phyloP scores from a whole-genome alignment of 768 basidiomycete genomes.

The Termitomyces sp. region DNA sequence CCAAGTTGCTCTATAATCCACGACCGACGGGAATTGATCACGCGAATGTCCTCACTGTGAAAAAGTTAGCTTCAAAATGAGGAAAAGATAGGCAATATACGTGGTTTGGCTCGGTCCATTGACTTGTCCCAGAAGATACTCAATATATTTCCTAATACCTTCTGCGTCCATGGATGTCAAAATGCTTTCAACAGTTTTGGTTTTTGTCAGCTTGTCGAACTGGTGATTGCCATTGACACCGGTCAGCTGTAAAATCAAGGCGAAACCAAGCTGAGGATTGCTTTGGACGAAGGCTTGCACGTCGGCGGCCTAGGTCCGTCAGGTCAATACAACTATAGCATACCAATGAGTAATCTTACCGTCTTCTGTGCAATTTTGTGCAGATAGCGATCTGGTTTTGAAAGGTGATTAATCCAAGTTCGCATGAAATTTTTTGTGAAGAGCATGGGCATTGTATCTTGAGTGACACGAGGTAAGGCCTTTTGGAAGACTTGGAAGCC shows the following conservation, averaged over 20 bases:
- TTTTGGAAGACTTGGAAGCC: constrained; percentile 91
- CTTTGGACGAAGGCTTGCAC: constrained; percentile 70
- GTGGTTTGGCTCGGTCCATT: constrained; percentile 37
- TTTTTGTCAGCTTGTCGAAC: constrained; percentile 89
- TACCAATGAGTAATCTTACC: constrained; percentile 31
- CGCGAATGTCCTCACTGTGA: constrained; percentile 36
- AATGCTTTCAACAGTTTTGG: constrained; percentile 87
- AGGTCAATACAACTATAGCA: background rate
- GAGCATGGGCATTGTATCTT: constrained; percentile 71
- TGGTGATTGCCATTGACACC: constrained; percentile 78
- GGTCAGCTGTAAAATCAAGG: constrained; percentile 79
- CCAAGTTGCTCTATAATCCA: constrained; percentile 90
- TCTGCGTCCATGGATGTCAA: constrained; percentile 65
- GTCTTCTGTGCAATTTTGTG: constrained; percentile 86
- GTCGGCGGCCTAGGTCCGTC: constrained; percentile 50
- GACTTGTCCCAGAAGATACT: constrained; percentile 60
- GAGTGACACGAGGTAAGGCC: constrained; percentile 61
- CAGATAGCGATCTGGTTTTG: constrained; percentile 80
- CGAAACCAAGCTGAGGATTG: constrained; percentile 77
- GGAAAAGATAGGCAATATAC: constrained; percentile 26
- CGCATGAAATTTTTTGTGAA: constrained; percentile 96
- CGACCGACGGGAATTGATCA: constrained; percentile 49
- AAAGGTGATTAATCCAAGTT: constrained; percentile 94
- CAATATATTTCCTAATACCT: constrained; percentile 75
- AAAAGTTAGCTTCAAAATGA: constrained; percentile 6